phyloP scores from a whole-genome alignment of 2,329 filamentous ascomycete genomes.

The Diaporthe ilicicola region DNA sequence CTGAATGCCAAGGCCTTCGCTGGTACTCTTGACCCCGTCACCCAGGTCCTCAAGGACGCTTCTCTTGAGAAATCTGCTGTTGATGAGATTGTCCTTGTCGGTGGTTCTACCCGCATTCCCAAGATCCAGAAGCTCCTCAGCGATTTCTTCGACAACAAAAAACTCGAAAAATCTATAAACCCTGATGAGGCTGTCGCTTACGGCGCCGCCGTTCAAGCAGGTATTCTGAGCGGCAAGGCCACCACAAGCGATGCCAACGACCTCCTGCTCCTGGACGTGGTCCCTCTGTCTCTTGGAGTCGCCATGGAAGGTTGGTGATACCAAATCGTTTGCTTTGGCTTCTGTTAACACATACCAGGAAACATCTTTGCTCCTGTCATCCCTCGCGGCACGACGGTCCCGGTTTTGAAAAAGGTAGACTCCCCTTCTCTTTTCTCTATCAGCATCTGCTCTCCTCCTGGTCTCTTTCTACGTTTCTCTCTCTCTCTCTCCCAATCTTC shows the following conservation, averaged over 20 bases:
- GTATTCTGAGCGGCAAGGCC: conserved; percentile 98
- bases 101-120: conserved; percentile 98
- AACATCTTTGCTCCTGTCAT: conserved; percentile 98
- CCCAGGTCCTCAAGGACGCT: conserved; percentile 96
- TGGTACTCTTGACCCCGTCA: conserved; percentile 93
- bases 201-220: conserved; percentile 97
- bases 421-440: no score
- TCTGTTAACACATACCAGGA: no score
- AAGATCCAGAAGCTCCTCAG: conserved; percentile 98
- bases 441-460: no score
- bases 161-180: conserved; percentile 99
- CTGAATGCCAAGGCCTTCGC: conserved; percentile 95
- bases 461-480: no score
- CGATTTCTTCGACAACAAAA: conserved; percentile 99
- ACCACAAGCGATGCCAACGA: conserved; percentile 94
- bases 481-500: no score
- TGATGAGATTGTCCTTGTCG: conserved; percentile 98
- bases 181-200: conserved; percentile 99
- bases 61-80: conserved; percentile 87
- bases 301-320: conserved; percentile 80
- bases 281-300: conserved; percentile 95
- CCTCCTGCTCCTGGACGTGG: conserved; percentile 94
- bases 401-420: conserved; percentile 76
- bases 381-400: conserved; percentile 78
- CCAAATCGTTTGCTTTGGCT: no score